These are phyloP conservation scores for Trypanosoma lewisi DNA, from an alignment of 208 protist species.

Conservation along the genomic window DNA sequence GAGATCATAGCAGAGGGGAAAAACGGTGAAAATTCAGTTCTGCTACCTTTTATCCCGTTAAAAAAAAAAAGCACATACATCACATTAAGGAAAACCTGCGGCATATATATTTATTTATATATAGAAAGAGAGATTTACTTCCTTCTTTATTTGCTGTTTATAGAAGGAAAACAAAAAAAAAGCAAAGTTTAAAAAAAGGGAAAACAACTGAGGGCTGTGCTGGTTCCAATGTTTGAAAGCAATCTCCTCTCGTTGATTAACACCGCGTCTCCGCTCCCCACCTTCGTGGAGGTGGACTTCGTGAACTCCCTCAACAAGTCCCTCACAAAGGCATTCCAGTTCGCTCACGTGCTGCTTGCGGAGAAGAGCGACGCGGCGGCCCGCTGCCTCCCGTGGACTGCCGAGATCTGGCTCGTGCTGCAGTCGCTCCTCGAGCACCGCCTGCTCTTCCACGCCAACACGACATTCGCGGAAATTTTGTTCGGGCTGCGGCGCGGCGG, in stretches of 20 bases:
- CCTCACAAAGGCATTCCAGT: constrained; percentile 57
- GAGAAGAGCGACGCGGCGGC: constrained; percentile 45
- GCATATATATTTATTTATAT: too few relatives aligned
- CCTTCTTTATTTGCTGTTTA: constrained; percentile 3
- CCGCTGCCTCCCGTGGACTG: constrained; percentile 43
- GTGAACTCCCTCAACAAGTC: constrained; percentile 52
- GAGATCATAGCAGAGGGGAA: too few relatives aligned
- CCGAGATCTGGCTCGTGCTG: constrained; percentile 59
- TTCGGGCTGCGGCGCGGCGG: constrained; percentile 56
- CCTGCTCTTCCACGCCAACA: constrained; percentile 60
- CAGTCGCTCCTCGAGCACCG: constrained; percentile 52
- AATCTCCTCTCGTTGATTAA: constrained; percentile 79
- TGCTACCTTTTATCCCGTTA: too few relatives aligned
- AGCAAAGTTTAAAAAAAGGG: too few relatives aligned
- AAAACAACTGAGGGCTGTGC: too few relatives aligned
- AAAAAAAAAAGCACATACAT: too few relatives aligned
- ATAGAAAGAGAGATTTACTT: too few relatives aligned
- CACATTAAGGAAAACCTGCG: too few relatives aligned
- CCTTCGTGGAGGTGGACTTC: constrained; percentile 70
- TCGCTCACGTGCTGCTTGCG: constrained; percentile 54
- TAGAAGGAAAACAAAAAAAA: constrained; percentile 9
- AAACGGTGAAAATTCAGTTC: too few relatives aligned
- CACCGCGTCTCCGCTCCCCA: constrained; percentile 61
- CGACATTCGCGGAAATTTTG: constrained; percentile 72
- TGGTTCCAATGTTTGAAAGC: constrained; percentile 78